Conservation (phyloP, 345 rosid species). For the Euphorbia tirucalli region DNA sequence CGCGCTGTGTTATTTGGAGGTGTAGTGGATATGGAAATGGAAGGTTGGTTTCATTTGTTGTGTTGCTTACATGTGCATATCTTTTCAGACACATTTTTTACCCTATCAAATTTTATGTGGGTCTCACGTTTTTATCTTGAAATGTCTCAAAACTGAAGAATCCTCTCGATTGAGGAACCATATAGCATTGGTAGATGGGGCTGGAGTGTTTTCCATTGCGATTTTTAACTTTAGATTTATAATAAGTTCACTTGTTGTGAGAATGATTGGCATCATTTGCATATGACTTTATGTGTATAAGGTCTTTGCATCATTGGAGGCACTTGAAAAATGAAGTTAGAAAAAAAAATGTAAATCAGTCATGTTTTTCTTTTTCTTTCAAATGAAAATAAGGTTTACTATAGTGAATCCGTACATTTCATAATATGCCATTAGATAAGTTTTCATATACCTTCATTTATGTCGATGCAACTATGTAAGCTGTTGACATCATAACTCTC, state of each 20-base stretch:
- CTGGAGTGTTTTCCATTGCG: no score
- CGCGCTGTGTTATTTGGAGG: constrained; percentile 95
- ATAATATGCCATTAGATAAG: neutral
- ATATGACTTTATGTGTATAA: neutral
- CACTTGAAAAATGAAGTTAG: neutral
- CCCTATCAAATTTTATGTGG: neutral
- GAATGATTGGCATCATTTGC: neutral
- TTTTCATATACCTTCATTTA: neutral
- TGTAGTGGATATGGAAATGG: constrained; percentile 93
- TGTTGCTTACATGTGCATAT: neutral
- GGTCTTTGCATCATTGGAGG: neutral
- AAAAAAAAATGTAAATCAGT: neutral
- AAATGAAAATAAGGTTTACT: neutral
- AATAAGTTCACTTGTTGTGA: no score
- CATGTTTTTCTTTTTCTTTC: neutral
- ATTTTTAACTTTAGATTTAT: no score
- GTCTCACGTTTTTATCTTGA: neutral
- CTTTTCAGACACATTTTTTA: neutral
- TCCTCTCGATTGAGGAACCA: no score
- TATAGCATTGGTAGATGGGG: no score
- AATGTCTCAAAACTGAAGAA: constrained; percentile 2
- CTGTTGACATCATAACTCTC: neutral
- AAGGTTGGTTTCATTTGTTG: constrained; percentile 50
- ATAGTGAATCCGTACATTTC: neutral
- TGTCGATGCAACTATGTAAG: neutral